phyloP scores from a whole-genome alignment of 192 early-diverging fungal species.

The Paraglomus occultum region DNA sequence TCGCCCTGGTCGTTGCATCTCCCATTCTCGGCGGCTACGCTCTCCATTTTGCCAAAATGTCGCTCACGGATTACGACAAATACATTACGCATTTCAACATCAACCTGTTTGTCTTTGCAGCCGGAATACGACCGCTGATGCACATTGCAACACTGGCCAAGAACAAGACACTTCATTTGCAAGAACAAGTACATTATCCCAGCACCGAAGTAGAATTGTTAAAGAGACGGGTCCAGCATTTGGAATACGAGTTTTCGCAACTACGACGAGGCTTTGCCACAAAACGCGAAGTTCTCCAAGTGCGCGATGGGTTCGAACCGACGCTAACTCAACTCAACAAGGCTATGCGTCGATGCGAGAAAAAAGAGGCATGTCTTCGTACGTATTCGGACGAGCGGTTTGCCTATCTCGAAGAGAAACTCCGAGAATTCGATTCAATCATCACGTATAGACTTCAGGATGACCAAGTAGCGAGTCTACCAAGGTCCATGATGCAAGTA shows the following conservation, averaged over 20 bases:
- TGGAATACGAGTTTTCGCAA: slow-evolving; percentile 49
- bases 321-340: slow-evolving; percentile 53
- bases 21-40: slow-evolving; percentile 56
- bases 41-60: slow-evolving; percentile 50
- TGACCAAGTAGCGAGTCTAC: slow-evolving; percentile 42
- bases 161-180: slow-evolving; percentile 50
- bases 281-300: slow-evolving; percentile 52
- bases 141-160: slow-evolving; percentile 50
- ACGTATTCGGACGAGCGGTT: slow-evolving; percentile 55
- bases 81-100: slow-evolving; percentile 59
- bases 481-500: slow-evolving; percentile 33
- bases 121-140: slow-evolving; percentile 50
- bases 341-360: slow-evolving; percentile 53
- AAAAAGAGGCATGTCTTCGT: slow-evolving; percentile 50
- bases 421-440: slow-evolving; percentile 54
- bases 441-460: slow-evolving; percentile 52
- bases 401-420: slow-evolving; percentile 46
- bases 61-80: slow-evolving; percentile 50
- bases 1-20: slow-evolving; percentile 49
- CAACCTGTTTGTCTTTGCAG: slow-evolving; percentile 55
- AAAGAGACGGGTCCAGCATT: slow-evolving; percentile 42
- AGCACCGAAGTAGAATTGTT: slow-evolving; percentile 47
- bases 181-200: slow-evolving; percentile 52
- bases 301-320: slow-evolving; percentile 49
- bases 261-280: slow-evolving; percentile 54